Evolutionary conservation across 768 basidiomycete species (phyloP).

Genomic region (Panaeolus cyanescens): DNA sequence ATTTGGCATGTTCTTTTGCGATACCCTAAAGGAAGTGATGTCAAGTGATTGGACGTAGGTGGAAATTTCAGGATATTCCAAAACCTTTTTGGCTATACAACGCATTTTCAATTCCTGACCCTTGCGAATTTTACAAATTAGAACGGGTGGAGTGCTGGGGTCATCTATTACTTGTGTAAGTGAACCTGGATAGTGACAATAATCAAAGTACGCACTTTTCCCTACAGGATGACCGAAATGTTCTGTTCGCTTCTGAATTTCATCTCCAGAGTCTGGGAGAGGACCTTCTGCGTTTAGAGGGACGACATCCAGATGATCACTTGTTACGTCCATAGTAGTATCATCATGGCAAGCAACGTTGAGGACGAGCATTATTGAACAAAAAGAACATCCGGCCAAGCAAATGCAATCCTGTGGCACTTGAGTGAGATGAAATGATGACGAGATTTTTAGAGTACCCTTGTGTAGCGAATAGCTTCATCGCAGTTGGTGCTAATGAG

Average conservation of each 20-base stretch:
- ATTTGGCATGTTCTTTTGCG: constrained; percentile 98
- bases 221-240: constrained; percentile 84
- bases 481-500: constrained; percentile 86
- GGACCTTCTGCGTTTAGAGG: constrained; percentile 35
- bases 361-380: constrained; percentile 83
- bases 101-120: constrained; percentile 87
- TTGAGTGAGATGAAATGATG: not conserved
- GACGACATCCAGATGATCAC: constrained; percentile 74
- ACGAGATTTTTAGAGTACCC: constrained; percentile 43
- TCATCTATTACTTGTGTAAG: constrained; percentile 49
- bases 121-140: constrained; percentile 91
- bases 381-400: constrained; percentile 78
- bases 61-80: not conserved
- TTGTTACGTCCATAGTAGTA: constrained; percentile 84
- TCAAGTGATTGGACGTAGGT: not conserved
- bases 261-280: constrained; percentile 55
- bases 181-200: constrained; percentile 7
- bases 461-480: constrained; percentile 80
- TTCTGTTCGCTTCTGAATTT: constrained; percentile 71
- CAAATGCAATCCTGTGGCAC: constrained; percentile 88
- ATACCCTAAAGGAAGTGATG: constrained; percentile 64
- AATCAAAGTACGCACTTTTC: constrained; percentile 55
- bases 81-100: constrained; percentile 92
- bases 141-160: constrained; percentile 61
- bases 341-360: constrained; percentile 73